Evolutionary conservation across 371 early-diverging fungal species (phyloP), one percentile per base, ranked within the genome.

Genomic region (Mucor saturninus): DNA sequence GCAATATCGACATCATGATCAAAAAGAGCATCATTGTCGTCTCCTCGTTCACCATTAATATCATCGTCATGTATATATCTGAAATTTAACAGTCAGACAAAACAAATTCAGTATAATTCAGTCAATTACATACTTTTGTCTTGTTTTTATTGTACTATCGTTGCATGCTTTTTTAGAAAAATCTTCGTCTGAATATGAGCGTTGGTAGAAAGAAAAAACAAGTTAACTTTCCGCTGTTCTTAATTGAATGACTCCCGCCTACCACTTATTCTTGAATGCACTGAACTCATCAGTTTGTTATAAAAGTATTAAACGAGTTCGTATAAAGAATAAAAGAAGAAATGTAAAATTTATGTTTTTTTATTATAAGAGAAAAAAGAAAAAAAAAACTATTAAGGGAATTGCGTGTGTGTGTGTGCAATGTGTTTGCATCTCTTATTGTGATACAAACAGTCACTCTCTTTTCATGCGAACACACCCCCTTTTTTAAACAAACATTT

Each of bases 281-380:
- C 59, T 38, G 59, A 59, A 38, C 50, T 49, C 59, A 59, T 59
- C 59, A 59, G 49, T 59, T 46, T 57, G 30, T 46, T 11, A 30
- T 13, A 30, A 21, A 11, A 30, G 30, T 30, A 11, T 29, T 57
- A 26, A 57, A 31, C 15, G n/a, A 42, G 30, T 5, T 49, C 50
- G 30, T 11, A 37, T 15, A 37, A 48, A 45, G 49, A 9, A 37
- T 11, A 50, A 49, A 46, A 26, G 32, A 50, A 50, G 32, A 50
- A 50, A 38, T 10, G 21, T 11, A 48, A 11, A 46, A 38, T 38
- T 28, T 14, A 59, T 50, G 21, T 21, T 21, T 39, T 50, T n/a
- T 38, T 15, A 62, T 21, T 39, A 8, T 53, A 53, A 32, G 30
- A 42, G 31, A 50, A 28, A 35, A 35, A 45, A 32, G 13, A 43